Evolutionary conservation across 2,329 filamentous ascomycete species (phyloP).

Genomic region (Xylariaceae sp.): DNA sequence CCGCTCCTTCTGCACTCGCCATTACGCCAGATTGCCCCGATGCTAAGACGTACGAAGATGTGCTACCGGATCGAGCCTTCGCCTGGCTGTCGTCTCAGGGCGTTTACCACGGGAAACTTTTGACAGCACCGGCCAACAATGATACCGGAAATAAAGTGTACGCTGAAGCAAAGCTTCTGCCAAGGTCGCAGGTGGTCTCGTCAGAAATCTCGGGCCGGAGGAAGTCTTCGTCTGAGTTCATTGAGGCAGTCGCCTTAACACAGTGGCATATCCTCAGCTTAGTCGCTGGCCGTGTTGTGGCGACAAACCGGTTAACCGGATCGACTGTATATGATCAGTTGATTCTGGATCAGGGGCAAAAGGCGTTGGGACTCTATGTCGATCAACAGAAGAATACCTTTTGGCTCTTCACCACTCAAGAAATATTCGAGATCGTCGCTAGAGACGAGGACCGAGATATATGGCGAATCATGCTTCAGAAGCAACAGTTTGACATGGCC

Average conservation of each 20-base stretch:
- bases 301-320: slow-evolving; percentile 84
- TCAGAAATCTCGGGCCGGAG: slow-evolving; percentile 67
- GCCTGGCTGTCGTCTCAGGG: slow-evolving; percentile 91
- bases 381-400: slow-evolving; percentile 96
- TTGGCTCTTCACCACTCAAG: slow-evolving; percentile 89
- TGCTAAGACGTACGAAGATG: slow-evolving; percentile 55
- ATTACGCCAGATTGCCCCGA: slow-evolving; percentile 76
- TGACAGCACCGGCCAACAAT: slow-evolving; percentile 60
- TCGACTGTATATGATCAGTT: slow-evolving; percentile 85
- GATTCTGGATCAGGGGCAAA: slow-evolving; percentile 79
- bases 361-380: slow-evolving; percentile 79
- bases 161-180: slow-evolving; percentile 75
- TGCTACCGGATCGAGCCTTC: slow-evolving; percentile 70
- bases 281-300: slow-evolving; percentile 80
- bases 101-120: slow-evolving; percentile 82
- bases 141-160: slow-evolving; percentile 76
- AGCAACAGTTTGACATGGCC: slow-evolving; percentile 86
- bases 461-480: slow-evolving; percentile 89
- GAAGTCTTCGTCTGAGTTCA: slow-evolving; percentile 68
- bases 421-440: slow-evolving; percentile 92
- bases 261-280: slow-evolving; percentile 92
- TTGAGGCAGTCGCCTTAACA: slow-evolving; percentile 81
- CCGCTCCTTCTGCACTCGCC: slow-evolving; percentile 67
- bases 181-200: slow-evolving; percentile 72
- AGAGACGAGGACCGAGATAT: slow-evolving; percentile 89